Base-by-base conservation (phyloP, 495 filamentous ascomycete species). In the Astrocystis sublimbata region DNA sequence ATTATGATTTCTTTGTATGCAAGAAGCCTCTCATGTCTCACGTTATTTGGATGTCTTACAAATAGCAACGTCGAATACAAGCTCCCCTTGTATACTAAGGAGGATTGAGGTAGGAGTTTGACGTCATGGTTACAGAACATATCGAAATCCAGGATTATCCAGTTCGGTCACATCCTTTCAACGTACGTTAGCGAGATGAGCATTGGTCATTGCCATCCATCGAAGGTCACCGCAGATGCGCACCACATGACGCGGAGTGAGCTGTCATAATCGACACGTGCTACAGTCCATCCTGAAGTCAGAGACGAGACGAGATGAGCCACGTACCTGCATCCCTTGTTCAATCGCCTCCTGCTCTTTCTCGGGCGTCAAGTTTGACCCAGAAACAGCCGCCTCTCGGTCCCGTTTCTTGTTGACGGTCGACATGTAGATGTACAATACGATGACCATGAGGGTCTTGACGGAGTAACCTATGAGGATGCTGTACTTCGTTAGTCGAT, bases 61-160 rank as follows among this genome's bases (percentile, higher is more conserved):
- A 7, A 52, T 52, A 8, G 7, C 26, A 13, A 36, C 46, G 13
- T 9, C 26, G 3, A 5, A 30, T 30, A 26, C 46, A 8, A 17
- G 30, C 13, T 17, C 28, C 23, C 4, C 6, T 2, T 24, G 13
- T 6, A 30, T 49, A 49, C n/a, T n/a, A n/a, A n/a, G n/a, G n/a
- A n/a, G n/a, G n/a, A n/a, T n/a, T 6, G 4, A 23, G 24, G 24
- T n/a, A 1, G 2, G 5, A 31, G 15, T 49, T n/a, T 49, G 6
- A 7, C 9, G 46, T 33, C 10, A 13, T 35, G 15, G 13, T 42
- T 69, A 83, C 47, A 84, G 56, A 4, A 79, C 78, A 61, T 84
- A 85, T 68, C 81, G 68, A 64, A 86, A 86, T 1, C 72, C 78
- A 64, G 78, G 80, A 46, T 86, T 86, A 24, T 84, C 81, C 15